Evolutionary conservation across 108 stramenopile genomes (phyloP).

Genomic region (Discostella pseudostelligera): DNA sequence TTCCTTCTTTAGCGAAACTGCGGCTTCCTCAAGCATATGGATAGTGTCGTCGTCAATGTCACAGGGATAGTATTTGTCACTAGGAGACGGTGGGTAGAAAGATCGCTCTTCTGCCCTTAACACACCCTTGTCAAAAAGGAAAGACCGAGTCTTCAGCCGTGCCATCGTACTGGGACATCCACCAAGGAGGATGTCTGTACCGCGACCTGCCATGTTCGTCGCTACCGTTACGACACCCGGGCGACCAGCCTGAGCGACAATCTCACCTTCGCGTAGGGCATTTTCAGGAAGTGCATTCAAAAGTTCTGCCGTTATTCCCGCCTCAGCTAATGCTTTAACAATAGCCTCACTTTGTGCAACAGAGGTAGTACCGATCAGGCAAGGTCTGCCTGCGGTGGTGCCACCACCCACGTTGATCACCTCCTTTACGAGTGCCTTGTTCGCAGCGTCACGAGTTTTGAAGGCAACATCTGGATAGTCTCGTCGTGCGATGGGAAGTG

Average conservation of each 20-base stretch:
- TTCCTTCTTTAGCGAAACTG: conserved; percentile 60
- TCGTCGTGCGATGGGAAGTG: conserved; percentile 87
- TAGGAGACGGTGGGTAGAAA: conserved; percentile 70
- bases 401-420: conserved; percentile 76
- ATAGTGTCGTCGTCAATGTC: conserved; percentile 61
- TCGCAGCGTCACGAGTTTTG: conserved; percentile 87
- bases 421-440: conserved; percentile 82
- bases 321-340: conserved; percentile 71
- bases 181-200: conserved; percentile 95
- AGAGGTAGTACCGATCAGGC: conserved; percentile 93
- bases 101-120: conserved; percentile 55
- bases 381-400: conserved; percentile 75
- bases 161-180: conserved; percentile 92
- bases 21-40: conserved; percentile 65
- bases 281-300: conserved; percentile 93
- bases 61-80: conserved; percentile 76
- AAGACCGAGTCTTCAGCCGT: conserved; percentile 65
- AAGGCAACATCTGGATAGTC: conserved; percentile 94
- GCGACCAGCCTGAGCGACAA: conserved; percentile 94
- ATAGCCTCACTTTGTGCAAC: conserved; percentile 86
- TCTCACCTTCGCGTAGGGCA: conserved; percentile 90
- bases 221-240: conserved; percentile 93
- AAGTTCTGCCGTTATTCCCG: conserved; percentile 81
- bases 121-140: conserved; percentile 70
- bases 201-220: conserved; percentile 97